These are phyloP conservation scores for Trichophyton simii DNA, from an alignment of 2,329 filamentous ascomycete species.

Conservation along the genomic window DNA sequence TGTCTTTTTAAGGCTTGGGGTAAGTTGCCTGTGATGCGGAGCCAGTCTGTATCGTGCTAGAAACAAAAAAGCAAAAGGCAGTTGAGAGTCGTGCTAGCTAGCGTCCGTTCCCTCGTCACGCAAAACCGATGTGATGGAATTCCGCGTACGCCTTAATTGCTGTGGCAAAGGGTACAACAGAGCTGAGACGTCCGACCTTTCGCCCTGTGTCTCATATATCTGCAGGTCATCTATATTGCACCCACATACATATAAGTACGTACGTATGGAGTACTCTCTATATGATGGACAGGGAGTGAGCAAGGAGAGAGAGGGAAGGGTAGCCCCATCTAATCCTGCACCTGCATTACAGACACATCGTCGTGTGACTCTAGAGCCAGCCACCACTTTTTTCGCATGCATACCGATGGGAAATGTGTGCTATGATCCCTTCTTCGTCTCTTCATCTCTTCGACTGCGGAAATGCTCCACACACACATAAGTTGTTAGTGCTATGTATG, in stretches of 20 bases:
- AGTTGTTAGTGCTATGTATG: not conserved
- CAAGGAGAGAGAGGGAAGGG: not conserved
- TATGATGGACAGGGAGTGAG: no score
- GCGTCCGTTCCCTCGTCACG: not conserved
- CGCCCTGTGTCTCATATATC: not conserved
- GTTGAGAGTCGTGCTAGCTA: not conserved
- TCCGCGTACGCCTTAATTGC: not conserved
- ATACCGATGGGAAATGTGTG: not conserved
- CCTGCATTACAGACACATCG: not conserved
- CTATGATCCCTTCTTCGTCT: conserved; percentile 2
- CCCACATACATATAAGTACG: not conserved
- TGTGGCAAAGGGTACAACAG: not conserved
- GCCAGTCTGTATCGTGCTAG: not conserved
- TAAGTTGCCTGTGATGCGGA: not conserved
- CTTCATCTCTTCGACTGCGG: not conserved
- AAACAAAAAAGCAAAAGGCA: not conserved
- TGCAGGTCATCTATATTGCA: not conserved
- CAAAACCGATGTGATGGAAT: conserved; percentile 3
- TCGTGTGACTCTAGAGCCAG: not conserved
- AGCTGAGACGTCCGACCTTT: not conserved
- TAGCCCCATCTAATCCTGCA: not conserved
- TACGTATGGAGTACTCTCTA: not conserved
- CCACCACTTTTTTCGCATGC: not conserved
- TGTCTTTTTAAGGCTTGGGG: not conserved
- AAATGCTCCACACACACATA: conserved; percentile 2